These are phyloP conservation scores for Colletotrichum tofieldiae DNA, from an alignment of 2,329 filamentous ascomycete genomes.

Conservation along the genomic window DNA sequence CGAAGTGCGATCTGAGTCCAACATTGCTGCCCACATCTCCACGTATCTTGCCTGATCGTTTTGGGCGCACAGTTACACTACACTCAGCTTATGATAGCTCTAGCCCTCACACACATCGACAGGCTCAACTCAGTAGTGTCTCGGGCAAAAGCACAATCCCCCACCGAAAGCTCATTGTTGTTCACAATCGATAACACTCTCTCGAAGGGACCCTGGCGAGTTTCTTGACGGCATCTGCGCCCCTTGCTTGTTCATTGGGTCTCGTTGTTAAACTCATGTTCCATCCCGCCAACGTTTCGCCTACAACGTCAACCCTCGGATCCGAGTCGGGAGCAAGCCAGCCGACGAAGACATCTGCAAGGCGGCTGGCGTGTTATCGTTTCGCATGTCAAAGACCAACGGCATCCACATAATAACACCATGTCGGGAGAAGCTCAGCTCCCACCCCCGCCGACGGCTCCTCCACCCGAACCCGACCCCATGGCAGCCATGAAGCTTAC, in stretches of 20 bases:
- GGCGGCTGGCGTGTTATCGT: constrained; percentile 19
- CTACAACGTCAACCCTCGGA: constrained; percentile 39
- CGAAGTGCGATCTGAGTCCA: constrained; percentile 2
- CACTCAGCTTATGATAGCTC: background rate
- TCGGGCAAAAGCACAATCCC: constrained; percentile 22
- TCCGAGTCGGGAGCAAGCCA: constrained; percentile 32
- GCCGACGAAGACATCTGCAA: constrained; percentile 34
- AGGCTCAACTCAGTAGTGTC: constrained; percentile 21
- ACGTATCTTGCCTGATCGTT: constrained; percentile 9
- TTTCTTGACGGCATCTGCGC: constrained; percentile 4
- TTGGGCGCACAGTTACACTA: background rate
- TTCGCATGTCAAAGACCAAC: constrained; percentile 9
- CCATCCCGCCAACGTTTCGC: constrained; percentile 34
- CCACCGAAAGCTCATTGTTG: background rate
- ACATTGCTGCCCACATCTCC: background rate
- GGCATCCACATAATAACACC: constrained; percentile 40
- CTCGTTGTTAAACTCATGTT: constrained; percentile 31
- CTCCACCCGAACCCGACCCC: constrained; percentile 53
- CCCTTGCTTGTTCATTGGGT: constrained; percentile 32
- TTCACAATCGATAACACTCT: background rate
- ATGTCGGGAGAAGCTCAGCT: constrained; percentile 45
- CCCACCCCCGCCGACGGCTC: constrained; percentile 44
- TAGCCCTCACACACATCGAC: background rate
- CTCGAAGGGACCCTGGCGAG: constrained; percentile 5
- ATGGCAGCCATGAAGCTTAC: constrained; percentile 67